These are phyloP conservation scores for Chlamydomonas applanata DNA, from an alignment of 139 green algal species.

Conservation along the genomic window DNA sequence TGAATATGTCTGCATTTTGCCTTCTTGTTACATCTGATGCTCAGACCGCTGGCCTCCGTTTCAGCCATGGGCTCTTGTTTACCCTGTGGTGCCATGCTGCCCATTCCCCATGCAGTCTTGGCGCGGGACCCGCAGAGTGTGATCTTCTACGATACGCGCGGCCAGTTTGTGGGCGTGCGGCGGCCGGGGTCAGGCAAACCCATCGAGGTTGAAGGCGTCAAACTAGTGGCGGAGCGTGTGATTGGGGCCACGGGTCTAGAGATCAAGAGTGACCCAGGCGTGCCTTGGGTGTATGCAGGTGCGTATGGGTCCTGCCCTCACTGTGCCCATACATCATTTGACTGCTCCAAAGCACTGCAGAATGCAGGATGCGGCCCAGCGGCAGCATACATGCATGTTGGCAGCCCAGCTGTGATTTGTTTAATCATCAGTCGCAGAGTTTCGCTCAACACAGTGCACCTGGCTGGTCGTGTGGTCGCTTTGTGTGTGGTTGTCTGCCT, in stretches of 20 bases:
- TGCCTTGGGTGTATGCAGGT: constrained; percentile 93
- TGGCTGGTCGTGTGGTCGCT: too few species aligned
- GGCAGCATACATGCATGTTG: too few species aligned
- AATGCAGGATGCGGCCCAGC: too few species aligned
- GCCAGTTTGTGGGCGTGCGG: constrained; percentile 93
- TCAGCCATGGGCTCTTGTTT: too few species aligned
- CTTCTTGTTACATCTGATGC: too few species aligned
- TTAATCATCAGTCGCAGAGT: background rate
- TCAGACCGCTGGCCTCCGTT: too few species aligned
- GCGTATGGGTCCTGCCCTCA: background rate
- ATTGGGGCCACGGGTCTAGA: constrained; percentile 81
- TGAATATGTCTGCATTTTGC: too few species aligned
- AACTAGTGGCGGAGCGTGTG: constrained; percentile 77
- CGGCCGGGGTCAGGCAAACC: constrained; percentile 79
- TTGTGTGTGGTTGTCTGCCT: too few species aligned
- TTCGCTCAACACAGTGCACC: background rate
- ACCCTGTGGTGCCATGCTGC: too few species aligned
- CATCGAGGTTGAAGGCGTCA: constrained; percentile 83
- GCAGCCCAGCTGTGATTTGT: constrained; percentile 11
- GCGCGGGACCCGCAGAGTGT: constrained; percentile 89
- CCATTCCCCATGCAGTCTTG: constrained; percentile 69
- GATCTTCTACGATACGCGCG: constrained; percentile 83
- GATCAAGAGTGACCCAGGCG: constrained; percentile 93
- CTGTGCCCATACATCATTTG: too few species aligned
- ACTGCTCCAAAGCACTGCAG: too few species aligned